Base-by-base conservation (phyloP, 441 rosid genomes). In the Lepidium campestre region DNA sequence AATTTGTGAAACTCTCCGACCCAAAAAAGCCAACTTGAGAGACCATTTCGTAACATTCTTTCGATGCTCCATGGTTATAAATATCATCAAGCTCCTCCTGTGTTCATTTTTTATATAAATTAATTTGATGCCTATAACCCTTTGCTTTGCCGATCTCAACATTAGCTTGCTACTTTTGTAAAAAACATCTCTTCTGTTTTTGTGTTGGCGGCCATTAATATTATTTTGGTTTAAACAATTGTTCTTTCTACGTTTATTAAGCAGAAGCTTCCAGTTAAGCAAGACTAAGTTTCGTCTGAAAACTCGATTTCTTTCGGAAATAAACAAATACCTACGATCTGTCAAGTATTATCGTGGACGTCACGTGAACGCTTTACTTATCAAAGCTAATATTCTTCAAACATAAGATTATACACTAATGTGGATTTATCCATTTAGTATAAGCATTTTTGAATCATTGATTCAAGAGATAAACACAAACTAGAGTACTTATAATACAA, bases 31-130 rank as follows among this genome's bases (percentile, higher is more conserved):
- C 36, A 29, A 49, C 36, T 32, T 52, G 42, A 14, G 32, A 47
- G 36, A 32, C 35, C 61, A 54, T 44, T 32, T 53, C 40, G n/a
- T 45, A 70, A 19, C 50, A 70, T 61, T 70, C 56, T 69, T 23
- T 54, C 55, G 69, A 62, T 36, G 63, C 22, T 53, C 50, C 63
- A 54, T 62, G 3, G 63, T 18, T 52, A 45, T 49, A 45, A 11
- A 45, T 62, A 62, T 20, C 27, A 62, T 20, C 27, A 62, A 71
- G 45, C 32, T 62, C 31, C 15, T 52, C 31, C 49, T 27, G 22
- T 34, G 32, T 46, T 64, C 31, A 27, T 56, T 37, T 23, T 17
- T 54, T 48, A 9, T 31, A 47, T 64, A 56, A 4, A 7, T 63
- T n/a, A 29, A 20, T 53, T 19, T 62, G 7, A 37, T 8, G 14